Percentiles rank a stretch among this genome's conserved stretches.
These are phyloP conservation scores for Aspergillus egyptiacus DNA, from an alignment of 495 filamentous ascomycete genomes.

Conservation along the genomic window DNA sequence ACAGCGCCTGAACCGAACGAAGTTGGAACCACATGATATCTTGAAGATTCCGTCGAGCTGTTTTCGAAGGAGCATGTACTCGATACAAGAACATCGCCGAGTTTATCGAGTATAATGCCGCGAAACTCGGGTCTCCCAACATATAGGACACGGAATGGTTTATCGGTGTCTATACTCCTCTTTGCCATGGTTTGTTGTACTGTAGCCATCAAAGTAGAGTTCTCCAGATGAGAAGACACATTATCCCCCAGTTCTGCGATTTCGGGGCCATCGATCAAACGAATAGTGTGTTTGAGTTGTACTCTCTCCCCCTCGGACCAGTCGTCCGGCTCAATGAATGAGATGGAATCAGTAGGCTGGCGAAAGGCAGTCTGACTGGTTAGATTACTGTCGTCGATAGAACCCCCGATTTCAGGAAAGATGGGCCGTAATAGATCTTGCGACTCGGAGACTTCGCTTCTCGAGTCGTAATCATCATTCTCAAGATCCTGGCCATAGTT, in stretches of 20 bases:
- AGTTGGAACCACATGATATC: conserved; percentile 70
- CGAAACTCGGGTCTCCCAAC: conserved; percentile 57
- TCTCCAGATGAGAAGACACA: conserved; percentile 24
- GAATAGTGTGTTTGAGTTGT: conserved; percentile 58
- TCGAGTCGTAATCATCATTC: conserved; percentile 21
- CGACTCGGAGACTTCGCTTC: conserved; percentile 32
- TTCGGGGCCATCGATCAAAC: conserved; percentile 49
- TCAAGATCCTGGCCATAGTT: conserved; percentile 27
- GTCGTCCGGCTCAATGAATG: conserved; percentile 54
- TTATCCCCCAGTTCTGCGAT: conserved; percentile 42
- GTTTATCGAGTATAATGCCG: conserved; percentile 67
- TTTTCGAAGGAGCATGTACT: conserved; percentile 38
- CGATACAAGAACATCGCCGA: conserved; percentile 58
- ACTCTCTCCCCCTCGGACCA: conserved; percentile 47
- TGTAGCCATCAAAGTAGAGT: conserved; percentile 45
- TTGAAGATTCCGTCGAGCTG: conserved; percentile 49
- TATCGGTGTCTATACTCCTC: conserved; percentile 53
- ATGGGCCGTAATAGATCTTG: conserved; percentile 40
- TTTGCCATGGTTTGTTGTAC: conserved; percentile 70
- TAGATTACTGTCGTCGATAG: conserved; percentile 40
- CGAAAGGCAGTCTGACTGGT: conserved; percentile 37
- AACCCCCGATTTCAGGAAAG: conserved; percentile 27
- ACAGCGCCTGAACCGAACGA: conserved; percentile 56
- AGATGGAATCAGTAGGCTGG: conserved; percentile 45
- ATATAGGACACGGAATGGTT: conserved; percentile 66